phyloP scores from a whole-genome alignment of 2,329 filamentous ascomycete genomes.

The Fusarium sp. region DNA sequence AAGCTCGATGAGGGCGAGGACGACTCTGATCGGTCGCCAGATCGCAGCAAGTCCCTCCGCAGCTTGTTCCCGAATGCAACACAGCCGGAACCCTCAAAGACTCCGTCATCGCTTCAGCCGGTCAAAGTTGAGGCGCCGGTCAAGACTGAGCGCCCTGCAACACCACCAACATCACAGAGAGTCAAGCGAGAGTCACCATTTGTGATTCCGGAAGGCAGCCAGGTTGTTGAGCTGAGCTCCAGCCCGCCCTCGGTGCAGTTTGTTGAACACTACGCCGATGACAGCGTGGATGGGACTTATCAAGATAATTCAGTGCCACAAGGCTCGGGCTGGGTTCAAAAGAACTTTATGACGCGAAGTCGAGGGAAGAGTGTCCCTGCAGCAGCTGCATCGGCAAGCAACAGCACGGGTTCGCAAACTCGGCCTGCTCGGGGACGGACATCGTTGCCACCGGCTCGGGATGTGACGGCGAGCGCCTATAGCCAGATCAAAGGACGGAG shows the following conservation, averaged over 20 bases:
- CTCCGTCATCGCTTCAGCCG: constrained; percentile 3
- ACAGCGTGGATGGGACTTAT: constrained; percentile 41
- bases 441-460: constrained; percentile 32
- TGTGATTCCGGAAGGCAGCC: constrained; percentile 45
- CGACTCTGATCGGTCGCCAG: constrained; percentile 41
- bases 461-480: constrained; percentile 35
- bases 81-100: constrained; percentile 40
- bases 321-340: constrained; percentile 35
- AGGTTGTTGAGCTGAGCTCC: constrained; percentile 49
- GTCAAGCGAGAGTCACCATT: constrained; percentile 38
- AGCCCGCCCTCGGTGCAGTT: constrained; percentile 38
- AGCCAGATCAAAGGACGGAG: constrained; percentile 41
- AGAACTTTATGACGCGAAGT: constrained; percentile 36
- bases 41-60: constrained; percentile 41
- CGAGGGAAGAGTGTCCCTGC: constrained; percentile 36
- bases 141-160: constrained; percentile 3
- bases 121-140: constrained; percentile 14
- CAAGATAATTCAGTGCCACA: constrained; percentile 31
- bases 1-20: constrained; percentile 53
- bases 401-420: background rate
- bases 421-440: constrained; percentile 21
- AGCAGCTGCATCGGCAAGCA: constrained; percentile 5
- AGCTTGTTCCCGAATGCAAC: constrained; percentile 50
- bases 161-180: constrained; percentile 26
- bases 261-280: constrained; percentile 35